These are phyloP conservation scores for Camellia sinensis DNA, from an alignment of 148 eudicot species.

Conservation along the genomic window DNA sequence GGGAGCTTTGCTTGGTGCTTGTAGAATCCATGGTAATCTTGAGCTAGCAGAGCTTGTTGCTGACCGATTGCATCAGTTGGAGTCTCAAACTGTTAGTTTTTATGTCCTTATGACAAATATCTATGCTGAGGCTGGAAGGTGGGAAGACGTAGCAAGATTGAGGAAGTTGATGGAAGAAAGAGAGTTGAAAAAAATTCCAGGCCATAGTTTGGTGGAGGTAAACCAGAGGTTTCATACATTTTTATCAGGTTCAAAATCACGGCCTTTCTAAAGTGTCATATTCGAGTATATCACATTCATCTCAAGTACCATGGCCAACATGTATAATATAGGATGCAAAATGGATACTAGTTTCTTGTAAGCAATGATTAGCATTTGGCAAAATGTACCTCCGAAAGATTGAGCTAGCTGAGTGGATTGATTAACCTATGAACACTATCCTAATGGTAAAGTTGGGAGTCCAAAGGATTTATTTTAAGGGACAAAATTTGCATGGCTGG, in stretches of 20 bases:
- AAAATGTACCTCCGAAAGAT: neutral
- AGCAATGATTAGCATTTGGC: neutral
- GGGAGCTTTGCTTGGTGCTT: conserved; percentile 58
- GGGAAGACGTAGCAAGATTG: conserved; percentile 31
- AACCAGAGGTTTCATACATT: conserved; percentile 18
- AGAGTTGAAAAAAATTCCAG: conserved; percentile 21
- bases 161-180: conserved; percentile 18
- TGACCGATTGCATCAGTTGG: conserved; percentile 25
- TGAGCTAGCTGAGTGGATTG: neutral
- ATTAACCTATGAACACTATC: neutral
- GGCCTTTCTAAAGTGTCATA: neutral
- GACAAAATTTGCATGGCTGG: too few species aligned
- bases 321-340: neutral
- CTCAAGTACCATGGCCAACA: neutral
- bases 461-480: too few species aligned
- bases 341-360: neutral
- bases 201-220: conserved; percentile 24
- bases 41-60: conserved; percentile 46
- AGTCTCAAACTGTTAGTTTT: conserved; percentile 18
- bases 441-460: neutral
- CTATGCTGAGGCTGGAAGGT: conserved; percentile 34
- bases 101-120: conserved; percentile 22
- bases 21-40: conserved; percentile 48
- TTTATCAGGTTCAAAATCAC: conserved; percentile 8
- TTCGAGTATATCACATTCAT: neutral